Evolutionary conservation across 1,284 basidiomycete species (phyloP).

Genomic region (Cryptococcus jaspeensis): DNA sequence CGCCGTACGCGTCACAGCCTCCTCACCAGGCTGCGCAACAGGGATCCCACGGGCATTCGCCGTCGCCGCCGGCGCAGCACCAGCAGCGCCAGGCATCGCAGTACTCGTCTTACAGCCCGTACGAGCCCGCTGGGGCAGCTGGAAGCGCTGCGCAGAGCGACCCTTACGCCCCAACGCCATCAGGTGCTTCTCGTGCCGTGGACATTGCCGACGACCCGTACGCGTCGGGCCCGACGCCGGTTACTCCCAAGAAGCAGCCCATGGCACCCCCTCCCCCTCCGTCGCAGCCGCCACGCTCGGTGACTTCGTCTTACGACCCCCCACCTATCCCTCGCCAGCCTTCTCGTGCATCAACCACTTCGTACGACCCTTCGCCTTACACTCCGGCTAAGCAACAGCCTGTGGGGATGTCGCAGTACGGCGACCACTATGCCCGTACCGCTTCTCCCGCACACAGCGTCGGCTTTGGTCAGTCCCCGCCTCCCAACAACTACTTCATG

Average conservation of each 20-base stretch:
- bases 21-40: not conserved
- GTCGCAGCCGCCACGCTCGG: not conserved
- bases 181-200: not conserved
- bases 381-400: constrained; percentile 11
- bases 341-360: constrained; percentile 2
- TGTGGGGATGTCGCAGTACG: constrained; percentile 9
- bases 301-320: not conserved
- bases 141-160: not conserved
- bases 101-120: no score
- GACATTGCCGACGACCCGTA: constrained; percentile 7
- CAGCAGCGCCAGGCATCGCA: not conserved
- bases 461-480: constrained; percentile 30
- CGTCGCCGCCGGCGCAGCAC: no score
- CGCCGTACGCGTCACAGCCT: constrained; percentile 2
- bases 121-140: no score
- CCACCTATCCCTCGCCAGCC: constrained; percentile 9
- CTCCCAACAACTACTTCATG: constrained; percentile 44
- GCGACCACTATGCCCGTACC: constrained; percentile 22
- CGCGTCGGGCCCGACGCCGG: not conserved
- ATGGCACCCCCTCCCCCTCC: not conserved
- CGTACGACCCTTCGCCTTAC: constrained; percentile 23
- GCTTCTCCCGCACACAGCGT: constrained; percentile 24
- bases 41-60: no score
- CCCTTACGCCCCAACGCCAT: not conserved
- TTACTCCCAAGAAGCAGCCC: not conserved